Conservation (phyloP, 176 grass and related monocot genomes). For the Carex pumila region DNA sequence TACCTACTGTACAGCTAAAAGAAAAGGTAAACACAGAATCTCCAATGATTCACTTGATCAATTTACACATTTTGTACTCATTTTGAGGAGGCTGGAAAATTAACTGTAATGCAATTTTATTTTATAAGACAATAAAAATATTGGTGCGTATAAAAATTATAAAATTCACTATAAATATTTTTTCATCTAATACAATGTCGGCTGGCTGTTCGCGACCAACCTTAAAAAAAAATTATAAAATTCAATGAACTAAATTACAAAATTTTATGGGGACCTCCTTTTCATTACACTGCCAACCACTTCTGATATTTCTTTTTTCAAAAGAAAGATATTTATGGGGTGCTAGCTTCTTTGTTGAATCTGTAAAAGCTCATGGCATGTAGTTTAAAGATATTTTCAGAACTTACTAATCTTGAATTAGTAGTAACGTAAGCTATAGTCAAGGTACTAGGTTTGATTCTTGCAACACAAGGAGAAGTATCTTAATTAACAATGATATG, state of each 20-base stretch:
- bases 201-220: too few species aligned
- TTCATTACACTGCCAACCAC: too few species aligned
- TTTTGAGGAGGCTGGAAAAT: background rate
- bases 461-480: background rate
- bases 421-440: background rate
- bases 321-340: background rate
- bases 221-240: too few species aligned
- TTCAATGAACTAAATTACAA: too few species aligned
- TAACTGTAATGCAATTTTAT: too few species aligned
- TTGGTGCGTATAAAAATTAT: too few species aligned
- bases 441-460: background rate
- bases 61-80: background rate
- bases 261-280: too few species aligned
- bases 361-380: background rate
- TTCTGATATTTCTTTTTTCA: background rate
- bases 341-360: background rate
- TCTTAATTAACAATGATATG: background rate
- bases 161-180: too few species aligned
- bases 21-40: background rate
- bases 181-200: too few species aligned
- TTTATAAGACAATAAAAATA: too few species aligned
- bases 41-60: background rate
- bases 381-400: background rate
- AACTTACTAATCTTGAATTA: background rate
- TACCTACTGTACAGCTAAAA: background rate